A percentile compares a stretch with the other conserved stretches of the same genome.
Conservation (phyloP, 495 filamentous ascomycete genomes). For the Lepidopterella palustris region DNA sequence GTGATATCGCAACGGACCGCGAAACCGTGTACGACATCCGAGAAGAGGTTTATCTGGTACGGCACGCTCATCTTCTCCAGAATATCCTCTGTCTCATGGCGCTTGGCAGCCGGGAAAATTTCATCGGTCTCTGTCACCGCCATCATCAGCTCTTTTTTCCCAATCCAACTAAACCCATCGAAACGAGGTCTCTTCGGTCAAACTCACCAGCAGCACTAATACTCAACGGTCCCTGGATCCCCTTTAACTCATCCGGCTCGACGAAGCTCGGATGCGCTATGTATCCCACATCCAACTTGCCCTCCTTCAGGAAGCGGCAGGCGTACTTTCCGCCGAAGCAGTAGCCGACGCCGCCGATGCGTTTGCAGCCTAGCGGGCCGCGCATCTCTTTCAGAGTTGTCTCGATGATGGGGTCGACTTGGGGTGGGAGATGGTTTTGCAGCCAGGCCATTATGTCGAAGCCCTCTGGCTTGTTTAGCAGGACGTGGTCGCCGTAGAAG, state of each 20-base stretch:
- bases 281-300: slow-evolving; percentile 56
- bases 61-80: slow-evolving; percentile 55
- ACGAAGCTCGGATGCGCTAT: slow-evolving; percentile 74
- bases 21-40: slow-evolving; percentile 73
- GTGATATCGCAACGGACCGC: slow-evolving; percentile 61
- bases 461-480: slow-evolving; percentile 49
- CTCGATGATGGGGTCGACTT: slow-evolving; percentile 60
- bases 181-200: background rate
- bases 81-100: slow-evolving; percentile 55
- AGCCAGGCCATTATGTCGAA: slow-evolving; percentile 60
- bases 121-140: slow-evolving; percentile 57
- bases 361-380: slow-evolving; percentile 52
- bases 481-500: slow-evolving; percentile 65
- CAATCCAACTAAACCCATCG: background rate
- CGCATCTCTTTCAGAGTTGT: slow-evolving; percentile 53
- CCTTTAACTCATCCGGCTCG: slow-evolving; percentile 65
- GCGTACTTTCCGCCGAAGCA: slow-evolving; percentile 68
- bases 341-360: slow-evolving; percentile 67
- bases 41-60: slow-evolving; percentile 79
- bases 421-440: slow-evolving; percentile 18
- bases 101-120: slow-evolving; percentile 72
- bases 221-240: slow-evolving; percentile 62
- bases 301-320: slow-evolving; percentile 39
- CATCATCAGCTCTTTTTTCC: background rate
- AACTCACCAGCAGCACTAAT: slow-evolving; percentile 65